Evolutionary conservation across 2,329 filamentous ascomycete species (phyloP).

Genomic region (Claviceps maximensis): DNA sequence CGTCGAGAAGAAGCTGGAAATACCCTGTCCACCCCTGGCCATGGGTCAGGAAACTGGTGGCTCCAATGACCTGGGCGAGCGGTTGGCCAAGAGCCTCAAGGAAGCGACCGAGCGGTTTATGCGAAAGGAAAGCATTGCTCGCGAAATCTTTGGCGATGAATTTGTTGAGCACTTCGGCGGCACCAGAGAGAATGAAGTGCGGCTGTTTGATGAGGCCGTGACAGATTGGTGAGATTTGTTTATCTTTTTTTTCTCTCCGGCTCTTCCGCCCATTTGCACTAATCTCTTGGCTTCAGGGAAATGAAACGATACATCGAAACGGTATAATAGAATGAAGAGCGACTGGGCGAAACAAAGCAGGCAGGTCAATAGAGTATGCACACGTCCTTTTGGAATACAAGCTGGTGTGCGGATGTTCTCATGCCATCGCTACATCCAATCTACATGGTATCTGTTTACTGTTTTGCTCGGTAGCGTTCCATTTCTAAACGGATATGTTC

Average conservation of each 20-base stretch:
- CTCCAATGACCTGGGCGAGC: conserved; percentile 53
- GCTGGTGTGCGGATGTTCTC: too few relatives aligned
- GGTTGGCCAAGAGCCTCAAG: conserved; percentile 71
- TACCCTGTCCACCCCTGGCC: conserved; percentile 69
- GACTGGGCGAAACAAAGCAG: not conserved
- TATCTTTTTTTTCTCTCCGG: not conserved
- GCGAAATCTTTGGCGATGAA: conserved; percentile 83
- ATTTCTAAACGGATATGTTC: too few relatives aligned
- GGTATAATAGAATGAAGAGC: not conserved
- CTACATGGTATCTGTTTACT: too few relatives aligned
- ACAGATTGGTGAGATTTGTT: conserved; percentile 71
- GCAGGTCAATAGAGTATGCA: too few relatives aligned
- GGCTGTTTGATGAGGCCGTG: conserved; percentile 88
- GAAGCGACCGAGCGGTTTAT: conserved; percentile 74
- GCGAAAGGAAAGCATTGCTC: conserved; percentile 68
- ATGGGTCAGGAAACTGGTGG: conserved; percentile 75
- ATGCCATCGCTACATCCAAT: too few relatives aligned
- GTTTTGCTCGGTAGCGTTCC: too few relatives aligned
- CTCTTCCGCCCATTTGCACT: not conserved
- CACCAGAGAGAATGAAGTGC: conserved; percentile 80
- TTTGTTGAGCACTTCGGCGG: conserved; percentile 95
- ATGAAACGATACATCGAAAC: conserved; percentile 47
- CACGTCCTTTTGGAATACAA: too few relatives aligned
- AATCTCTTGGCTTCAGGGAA: conserved; percentile 39
- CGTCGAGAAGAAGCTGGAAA: conserved; percentile 79